A percentile compares a stretch with the other conserved stretches of the same genome.
These are phyloP conservation scores for Sarocladium oryzae DNA, from an alignment of 2,329 filamentous ascomycete genomes.

Conservation along the genomic window DNA sequence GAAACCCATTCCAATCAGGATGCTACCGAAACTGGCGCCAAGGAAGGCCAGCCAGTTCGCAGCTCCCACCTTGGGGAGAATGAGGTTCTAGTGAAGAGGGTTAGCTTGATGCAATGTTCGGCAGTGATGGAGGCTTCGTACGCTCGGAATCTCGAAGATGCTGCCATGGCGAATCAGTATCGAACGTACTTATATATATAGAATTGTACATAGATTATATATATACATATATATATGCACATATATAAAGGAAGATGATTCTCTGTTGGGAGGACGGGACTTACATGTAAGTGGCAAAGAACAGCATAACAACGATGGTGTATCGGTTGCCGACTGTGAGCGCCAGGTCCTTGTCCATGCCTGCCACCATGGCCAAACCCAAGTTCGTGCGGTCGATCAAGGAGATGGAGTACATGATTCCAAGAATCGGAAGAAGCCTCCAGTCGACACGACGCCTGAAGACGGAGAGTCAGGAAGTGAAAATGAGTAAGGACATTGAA, in stretches of 20 bases:
- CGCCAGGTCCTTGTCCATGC: slow-evolving; percentile 25
- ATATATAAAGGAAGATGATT: too few species aligned
- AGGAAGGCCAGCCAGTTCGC: slow-evolving; percentile 3
- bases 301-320: slow-evolving; percentile 15
- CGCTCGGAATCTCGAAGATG: slow-evolving; percentile 2
- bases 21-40: background rate
- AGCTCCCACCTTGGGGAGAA: background rate
- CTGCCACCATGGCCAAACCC: slow-evolving; percentile 25
- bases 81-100: background rate
- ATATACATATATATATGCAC: too few species aligned
- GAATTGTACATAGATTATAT: too few species aligned
- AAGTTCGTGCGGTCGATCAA: slow-evolving; percentile 25
- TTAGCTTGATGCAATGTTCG: background rate
- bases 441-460: slow-evolving; percentile 28
- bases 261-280: too few species aligned
- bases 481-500: too few species aligned
- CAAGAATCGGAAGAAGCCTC: slow-evolving; percentile 22
- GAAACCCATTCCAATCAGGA: slow-evolving; percentile 1
- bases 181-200: too few species aligned
- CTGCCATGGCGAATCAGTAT: background rate
- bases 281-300: slow-evolving; percentile 3
- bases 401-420: slow-evolving; percentile 22
- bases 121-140: background rate
- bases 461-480: too few species aligned
- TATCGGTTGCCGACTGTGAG: slow-evolving; percentile 27